Percentiles rank a stretch among this genome's conserved stretches.
phyloP scores from a whole-genome alignment of 148 eudicot species.

The Arbutus unedo region DNA sequence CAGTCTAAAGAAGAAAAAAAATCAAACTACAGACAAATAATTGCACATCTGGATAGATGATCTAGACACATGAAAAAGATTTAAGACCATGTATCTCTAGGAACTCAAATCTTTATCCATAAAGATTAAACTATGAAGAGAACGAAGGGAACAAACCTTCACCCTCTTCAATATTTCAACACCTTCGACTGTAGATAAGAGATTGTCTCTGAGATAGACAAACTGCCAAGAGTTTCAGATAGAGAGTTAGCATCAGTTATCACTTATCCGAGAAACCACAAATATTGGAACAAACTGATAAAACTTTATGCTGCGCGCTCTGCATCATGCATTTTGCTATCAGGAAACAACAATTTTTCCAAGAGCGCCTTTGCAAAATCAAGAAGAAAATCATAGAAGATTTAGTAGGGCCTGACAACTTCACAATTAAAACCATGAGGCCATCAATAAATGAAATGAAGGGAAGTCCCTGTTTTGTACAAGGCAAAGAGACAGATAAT shows the following conservation, averaged over 20 bases:
- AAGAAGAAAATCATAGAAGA: background rate
- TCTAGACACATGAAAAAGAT: constrained; percentile 7
- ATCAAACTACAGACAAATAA: background rate
- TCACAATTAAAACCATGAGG: background rate
- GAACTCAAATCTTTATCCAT: background rate
- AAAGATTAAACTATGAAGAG: background rate
- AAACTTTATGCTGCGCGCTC: background rate
- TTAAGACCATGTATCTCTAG: background rate
- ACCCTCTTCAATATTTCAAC: constrained; percentile 80
- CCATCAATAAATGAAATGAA: constrained; percentile 4
- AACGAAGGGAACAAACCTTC: constrained; percentile 55
- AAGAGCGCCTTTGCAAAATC: background rate
- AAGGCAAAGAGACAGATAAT: background rate
- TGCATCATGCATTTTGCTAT: background rate
- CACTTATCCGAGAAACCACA: background rate
- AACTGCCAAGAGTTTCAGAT: constrained; percentile 53
- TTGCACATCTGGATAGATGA: background rate
- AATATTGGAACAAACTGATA: constrained; percentile 10
- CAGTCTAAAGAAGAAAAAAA: background rate
- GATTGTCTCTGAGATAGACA: constrained; percentile 95
- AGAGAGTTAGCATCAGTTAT: constrained; percentile 11
- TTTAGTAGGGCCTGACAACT: background rate
- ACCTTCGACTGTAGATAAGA: constrained; percentile 79
- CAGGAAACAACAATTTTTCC: background rate
- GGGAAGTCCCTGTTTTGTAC: background rate